Conservation (phyloP, 306 rosid species). For the Chamaecrista fasciculata region DNA sequence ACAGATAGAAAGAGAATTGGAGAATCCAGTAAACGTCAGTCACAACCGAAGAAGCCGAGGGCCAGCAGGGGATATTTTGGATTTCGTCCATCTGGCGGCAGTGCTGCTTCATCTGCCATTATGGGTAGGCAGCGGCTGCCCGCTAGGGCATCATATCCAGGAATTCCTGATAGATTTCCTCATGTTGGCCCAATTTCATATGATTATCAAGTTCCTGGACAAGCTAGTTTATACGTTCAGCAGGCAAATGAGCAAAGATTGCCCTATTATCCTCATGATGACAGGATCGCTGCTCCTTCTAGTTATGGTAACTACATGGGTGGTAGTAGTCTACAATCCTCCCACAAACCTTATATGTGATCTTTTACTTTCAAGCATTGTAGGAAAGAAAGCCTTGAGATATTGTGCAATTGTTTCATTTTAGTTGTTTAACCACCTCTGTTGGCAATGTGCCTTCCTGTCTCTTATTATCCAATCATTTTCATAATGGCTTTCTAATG, state of each 20-base stretch:
- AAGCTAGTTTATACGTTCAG: slow-evolving; percentile 44
- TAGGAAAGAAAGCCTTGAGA: slow-evolving; percentile 22
- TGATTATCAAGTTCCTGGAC: slow-evolving; percentile 56
- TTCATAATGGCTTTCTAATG: not conserved
- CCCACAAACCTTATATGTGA: slow-evolving; percentile 61
- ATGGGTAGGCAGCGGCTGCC: slow-evolving; percentile 52
- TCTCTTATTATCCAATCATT: slow-evolving; percentile 7
- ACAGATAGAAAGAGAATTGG: slow-evolving; percentile 60
- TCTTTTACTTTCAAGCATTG: not conserved
- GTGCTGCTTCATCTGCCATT: slow-evolving; percentile 27
- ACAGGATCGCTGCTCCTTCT: slow-evolving; percentile 38
- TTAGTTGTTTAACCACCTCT: slow-evolving; percentile 2
- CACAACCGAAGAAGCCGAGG: slow-evolving; percentile 60
- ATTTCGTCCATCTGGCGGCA: slow-evolving; percentile 44
- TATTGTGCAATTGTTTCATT: slow-evolving; percentile 14
- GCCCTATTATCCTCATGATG: slow-evolving; percentile 35
- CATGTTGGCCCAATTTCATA: slow-evolving; percentile 35
- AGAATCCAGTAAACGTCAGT: slow-evolving; percentile 48
- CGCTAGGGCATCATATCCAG: slow-evolving; percentile 46
- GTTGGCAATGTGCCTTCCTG: slow-evolving; percentile 6
- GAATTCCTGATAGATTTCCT: slow-evolving; percentile 48
- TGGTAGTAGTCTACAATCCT: slow-evolving; percentile 53
- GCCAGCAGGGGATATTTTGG: slow-evolving; percentile 42
- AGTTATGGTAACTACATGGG: slow-evolving; percentile 51
- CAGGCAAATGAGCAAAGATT: slow-evolving; percentile 43